A percentile compares a stretch with the other conserved stretches of the same genome.
phyloP scores from a whole-genome alignment of 1,139 yeast species.

The Fermentozyma sake region DNA sequence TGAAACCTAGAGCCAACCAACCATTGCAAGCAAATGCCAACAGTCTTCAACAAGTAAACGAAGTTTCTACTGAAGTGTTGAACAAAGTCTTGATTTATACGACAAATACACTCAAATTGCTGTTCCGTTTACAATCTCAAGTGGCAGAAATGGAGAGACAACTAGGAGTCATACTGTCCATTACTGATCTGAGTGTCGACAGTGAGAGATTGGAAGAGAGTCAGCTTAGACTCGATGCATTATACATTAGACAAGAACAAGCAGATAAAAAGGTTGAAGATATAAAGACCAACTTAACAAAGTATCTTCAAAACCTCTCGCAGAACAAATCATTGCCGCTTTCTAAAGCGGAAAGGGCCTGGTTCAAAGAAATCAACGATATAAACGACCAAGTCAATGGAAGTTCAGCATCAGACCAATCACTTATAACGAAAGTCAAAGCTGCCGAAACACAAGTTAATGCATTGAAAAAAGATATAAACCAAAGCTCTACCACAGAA shows the following conservation, averaged over 20 bases:
- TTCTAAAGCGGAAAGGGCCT: slow-evolving; percentile 30
- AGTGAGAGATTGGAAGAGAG: too few species aligned
- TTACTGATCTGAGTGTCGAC: too few species aligned
- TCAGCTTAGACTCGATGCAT: too few species aligned
- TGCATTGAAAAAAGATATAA: slow-evolving; percentile 4
- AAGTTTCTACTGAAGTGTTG: slow-evolving; percentile 16
- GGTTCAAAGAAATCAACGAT: slow-evolving; percentile 36
- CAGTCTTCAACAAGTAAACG: too few species aligned
- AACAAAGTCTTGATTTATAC: slow-evolving; percentile 16
- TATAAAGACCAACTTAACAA: too few species aligned
- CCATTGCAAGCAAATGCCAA: too few species aligned
- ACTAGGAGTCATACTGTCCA: too few species aligned
- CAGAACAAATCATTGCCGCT: slow-evolving; percentile 26
- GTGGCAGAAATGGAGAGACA: too few species aligned
- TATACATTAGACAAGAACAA: too few species aligned
- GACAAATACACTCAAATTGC: slow-evolving; percentile 19
- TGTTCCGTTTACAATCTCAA: slow-evolving; percentile 6
- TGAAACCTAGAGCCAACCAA: too few species aligned
- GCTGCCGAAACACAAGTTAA: slow-evolving; percentile 15
- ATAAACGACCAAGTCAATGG: slow-evolving; percentile 13
- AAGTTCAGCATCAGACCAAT: slow-evolving; percentile 3
- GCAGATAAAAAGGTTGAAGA: too few species aligned
- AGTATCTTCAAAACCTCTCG: too few species aligned
- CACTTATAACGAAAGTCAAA: slow-evolving; percentile 9
- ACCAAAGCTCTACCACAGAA: neutral